Conservation (phyloP, 2,329 filamentous ascomycete species). For the Arthroderma uncinatum region DNA sequence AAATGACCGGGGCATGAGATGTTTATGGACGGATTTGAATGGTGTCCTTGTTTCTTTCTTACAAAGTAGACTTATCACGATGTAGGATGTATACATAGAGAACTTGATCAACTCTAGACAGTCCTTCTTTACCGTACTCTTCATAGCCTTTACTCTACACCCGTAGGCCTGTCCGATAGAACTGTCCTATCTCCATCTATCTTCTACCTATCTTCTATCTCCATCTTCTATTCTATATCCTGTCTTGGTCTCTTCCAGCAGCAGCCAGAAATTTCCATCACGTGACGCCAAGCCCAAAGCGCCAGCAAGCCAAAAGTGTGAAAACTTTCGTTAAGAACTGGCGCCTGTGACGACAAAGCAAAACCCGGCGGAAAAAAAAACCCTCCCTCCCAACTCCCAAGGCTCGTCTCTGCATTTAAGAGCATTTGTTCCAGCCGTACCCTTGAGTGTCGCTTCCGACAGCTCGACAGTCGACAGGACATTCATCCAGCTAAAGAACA, state of each 20-base stretch:
- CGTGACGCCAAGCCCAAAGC: slow-evolving; percentile 15
- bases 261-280: slow-evolving; percentile 34
- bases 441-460: neutral
- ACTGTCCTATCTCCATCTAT: neutral
- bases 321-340: slow-evolving; percentile 10
- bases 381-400: slow-evolving; percentile 7
- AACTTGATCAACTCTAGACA: neutral
- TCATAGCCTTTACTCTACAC: too few relatives aligned
- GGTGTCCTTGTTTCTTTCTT: slow-evolving; percentile 6
- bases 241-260: slow-evolving; percentile 18
- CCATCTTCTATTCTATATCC: neutral
- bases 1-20: neutral
- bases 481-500: neutral
- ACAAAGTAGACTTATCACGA: slow-evolving; percentile 2
- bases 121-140: too few relatives aligned
- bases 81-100: neutral
- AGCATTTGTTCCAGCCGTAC: neutral
- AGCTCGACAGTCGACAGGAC: neutral
- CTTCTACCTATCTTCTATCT: neutral
- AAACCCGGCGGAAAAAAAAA: slow-evolving; percentile 13
- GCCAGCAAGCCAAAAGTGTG: slow-evolving; percentile 4
- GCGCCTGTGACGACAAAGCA: slow-evolving; percentile 7
- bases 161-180: too few relatives aligned
- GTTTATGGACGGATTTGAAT: neutral
- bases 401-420: neutral